A percentile compares a stretch with the other conserved stretches of the same genome.
phyloP scores from a whole-genome alignment of 805 yeast genomes.

The Saccharomycopsis vini region DNA sequence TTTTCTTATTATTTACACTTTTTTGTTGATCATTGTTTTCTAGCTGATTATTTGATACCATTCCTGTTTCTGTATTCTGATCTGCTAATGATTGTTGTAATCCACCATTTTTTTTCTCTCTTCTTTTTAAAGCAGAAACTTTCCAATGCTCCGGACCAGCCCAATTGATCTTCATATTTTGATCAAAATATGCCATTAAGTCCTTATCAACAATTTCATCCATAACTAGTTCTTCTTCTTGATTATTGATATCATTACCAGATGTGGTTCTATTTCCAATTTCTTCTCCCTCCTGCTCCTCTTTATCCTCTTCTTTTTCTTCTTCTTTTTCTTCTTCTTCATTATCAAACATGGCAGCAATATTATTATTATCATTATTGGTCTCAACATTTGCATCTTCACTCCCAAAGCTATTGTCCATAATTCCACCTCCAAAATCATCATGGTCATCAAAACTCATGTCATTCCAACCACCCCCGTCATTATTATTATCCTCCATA shows the following conservation, averaged over 20 bases:
- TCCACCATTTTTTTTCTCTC: conserved; percentile 28
- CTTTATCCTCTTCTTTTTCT: conserved; percentile 17
- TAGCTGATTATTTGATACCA: no score
- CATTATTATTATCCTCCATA: no score
- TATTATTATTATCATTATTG: conserved; percentile 18
- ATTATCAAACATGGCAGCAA: conserved; percentile 8
- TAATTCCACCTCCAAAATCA: conserved; percentile 20
- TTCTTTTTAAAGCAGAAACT: conserved; percentile 48
- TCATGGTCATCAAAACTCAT: conserved; percentile 22
- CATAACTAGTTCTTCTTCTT: conserved; percentile 20
- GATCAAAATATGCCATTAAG: conserved; percentile 75
- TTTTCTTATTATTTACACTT: conserved; percentile 21
- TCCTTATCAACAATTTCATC: conserved; percentile 43
- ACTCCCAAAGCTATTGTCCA: no score
- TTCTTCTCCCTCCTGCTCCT: no score
- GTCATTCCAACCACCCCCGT: conserved; percentile 25
- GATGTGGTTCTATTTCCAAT: no score
- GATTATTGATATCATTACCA: conserved; percentile 22
- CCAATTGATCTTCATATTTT: conserved; percentile 62
- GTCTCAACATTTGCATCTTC: conserved; percentile 23
- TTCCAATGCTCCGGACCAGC: conserved; percentile 94
- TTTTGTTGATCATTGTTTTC: neutral
- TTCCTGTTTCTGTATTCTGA: conserved; percentile 1
- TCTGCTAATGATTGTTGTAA: no score
- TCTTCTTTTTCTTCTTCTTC: conserved; percentile 22